A percentile compares a stretch with the other conserved stretches of the same genome.
Conservation (phyloP, 2,329 filamentous ascomycete genomes). For the Aureobasidium sp. region DNA sequence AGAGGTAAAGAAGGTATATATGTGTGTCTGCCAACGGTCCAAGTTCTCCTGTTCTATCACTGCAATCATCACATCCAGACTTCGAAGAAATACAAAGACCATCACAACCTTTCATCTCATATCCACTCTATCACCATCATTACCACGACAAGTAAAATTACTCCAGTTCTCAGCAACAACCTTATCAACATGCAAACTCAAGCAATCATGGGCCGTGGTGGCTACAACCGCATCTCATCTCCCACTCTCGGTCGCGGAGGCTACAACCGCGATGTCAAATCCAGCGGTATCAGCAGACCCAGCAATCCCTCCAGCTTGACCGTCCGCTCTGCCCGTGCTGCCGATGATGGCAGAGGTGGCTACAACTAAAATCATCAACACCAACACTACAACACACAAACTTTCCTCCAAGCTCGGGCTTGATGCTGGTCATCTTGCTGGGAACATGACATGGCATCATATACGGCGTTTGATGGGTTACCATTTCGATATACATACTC, state of each 20-base stretch:
- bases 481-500: not conserved
- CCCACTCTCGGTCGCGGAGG: slow-evolving; percentile 15
- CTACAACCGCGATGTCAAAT: slow-evolving; percentile 14
- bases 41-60: not conserved
- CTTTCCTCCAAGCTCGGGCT: too few species aligned
- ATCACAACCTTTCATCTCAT: not conserved
- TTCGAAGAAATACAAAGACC: not conserved
- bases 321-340: slow-evolving; percentile 8
- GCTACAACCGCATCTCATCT: slow-evolving; percentile 31
- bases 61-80: not conserved
- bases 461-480: not conserved
- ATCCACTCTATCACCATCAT: not conserved
- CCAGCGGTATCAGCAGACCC: slow-evolving; percentile 5
- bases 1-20: not conserved
- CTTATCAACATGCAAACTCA: not conserved
- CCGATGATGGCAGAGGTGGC: slow-evolving; percentile 17
- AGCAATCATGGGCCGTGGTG: slow-evolving; percentile 30
- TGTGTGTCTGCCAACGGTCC: not conserved
- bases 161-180: not conserved
- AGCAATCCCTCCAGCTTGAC: slow-evolving; percentile 1
- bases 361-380: slow-evolving; percentile 17
- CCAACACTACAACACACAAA: too few species aligned
- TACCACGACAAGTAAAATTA: not conserved
- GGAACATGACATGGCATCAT: too few species aligned
- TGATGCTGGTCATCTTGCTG: too few species aligned